Evolutionary conservation across 495 filamentous ascomycete genomes (phyloP).

Genomic region (Podospora sp.): DNA sequence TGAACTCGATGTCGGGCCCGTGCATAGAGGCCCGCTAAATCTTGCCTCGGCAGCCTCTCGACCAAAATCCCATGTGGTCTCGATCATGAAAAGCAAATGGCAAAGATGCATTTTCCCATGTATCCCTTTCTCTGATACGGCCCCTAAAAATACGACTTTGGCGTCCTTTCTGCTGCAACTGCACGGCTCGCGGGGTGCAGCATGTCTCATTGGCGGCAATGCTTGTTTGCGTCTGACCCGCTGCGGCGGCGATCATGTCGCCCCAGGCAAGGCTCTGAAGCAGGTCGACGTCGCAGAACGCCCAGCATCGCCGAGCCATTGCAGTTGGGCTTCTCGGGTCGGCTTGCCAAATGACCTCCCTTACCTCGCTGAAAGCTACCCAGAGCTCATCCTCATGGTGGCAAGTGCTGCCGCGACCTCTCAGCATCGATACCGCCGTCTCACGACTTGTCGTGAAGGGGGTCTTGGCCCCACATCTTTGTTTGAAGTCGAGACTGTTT

Average conservation of each 20-base stretch:
- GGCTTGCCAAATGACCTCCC: background rate
- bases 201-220: background rate
- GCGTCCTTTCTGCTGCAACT: background rate
- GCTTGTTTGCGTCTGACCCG: constrained; percentile 5
- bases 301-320: background rate
- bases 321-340: background rate
- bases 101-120: background rate
- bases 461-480: background rate
- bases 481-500: background rate
- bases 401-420: background rate
- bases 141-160: background rate
- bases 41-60: background rate
- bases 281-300: background rate
- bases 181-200: background rate
- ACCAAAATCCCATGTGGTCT: background rate
- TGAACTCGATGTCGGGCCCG: background rate
- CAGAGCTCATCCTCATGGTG: background rate
- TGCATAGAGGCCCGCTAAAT: background rate
- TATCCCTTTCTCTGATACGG: background rate
- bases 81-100: background rate
- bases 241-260: background rate
- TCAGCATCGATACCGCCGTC: background rate
- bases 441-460: constrained; percentile 4
- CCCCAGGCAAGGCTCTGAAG: constrained; percentile 5
- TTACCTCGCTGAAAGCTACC: background rate